Percentiles rank a stretch among this genome's conserved stretches.
phyloP scores from a whole-genome alignment of 768 basidiomycete genomes.

The Mycena chlorophos region DNA sequence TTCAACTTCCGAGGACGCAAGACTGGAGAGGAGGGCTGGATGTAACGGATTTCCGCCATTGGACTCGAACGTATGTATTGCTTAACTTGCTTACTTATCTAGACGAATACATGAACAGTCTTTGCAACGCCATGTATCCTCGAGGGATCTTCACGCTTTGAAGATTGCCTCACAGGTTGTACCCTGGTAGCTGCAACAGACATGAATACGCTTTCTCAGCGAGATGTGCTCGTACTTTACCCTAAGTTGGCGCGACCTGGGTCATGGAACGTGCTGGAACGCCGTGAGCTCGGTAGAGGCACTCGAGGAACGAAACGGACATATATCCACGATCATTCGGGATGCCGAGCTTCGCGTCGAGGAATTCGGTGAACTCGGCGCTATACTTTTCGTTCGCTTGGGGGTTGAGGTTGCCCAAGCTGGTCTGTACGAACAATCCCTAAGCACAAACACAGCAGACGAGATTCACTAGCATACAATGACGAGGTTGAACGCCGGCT shows the following conservation, averaged over 20 bases:
- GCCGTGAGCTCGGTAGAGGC: background rate
- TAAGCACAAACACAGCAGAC: background rate
- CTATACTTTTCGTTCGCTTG: slow-evolving; percentile 54
- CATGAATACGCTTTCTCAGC: background rate
- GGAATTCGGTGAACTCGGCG: slow-evolving; percentile 53
- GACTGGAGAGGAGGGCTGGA: slow-evolving; percentile 46
- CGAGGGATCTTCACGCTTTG: background rate
- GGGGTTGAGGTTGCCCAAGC: slow-evolving; percentile 55
- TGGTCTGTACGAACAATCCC: slow-evolving; percentile 39
- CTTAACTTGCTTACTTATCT: too few relatives aligned
- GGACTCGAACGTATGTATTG: too few relatives aligned
- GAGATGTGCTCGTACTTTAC: background rate
- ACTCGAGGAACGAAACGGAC: slow-evolving; percentile 30
- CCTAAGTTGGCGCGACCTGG: background rate
- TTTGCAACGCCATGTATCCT: too few relatives aligned
- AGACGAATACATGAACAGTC: too few relatives aligned
- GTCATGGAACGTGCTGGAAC: background rate
- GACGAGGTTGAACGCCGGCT: slow-evolving; percentile 61
- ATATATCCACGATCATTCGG: slow-evolving; percentile 60
- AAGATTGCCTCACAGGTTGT: background rate
- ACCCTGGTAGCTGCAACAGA: background rate
- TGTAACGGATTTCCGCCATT: background rate
- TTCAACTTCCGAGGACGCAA: slow-evolving; percentile 67
- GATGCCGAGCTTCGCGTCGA: slow-evolving; percentile 54
- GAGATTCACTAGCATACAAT: slow-evolving; percentile 44